These are phyloP conservation scores for Hypoxylon lienhwacheense DNA, from an alignment of 495 filamentous ascomycete species.

Conservation along the genomic window DNA sequence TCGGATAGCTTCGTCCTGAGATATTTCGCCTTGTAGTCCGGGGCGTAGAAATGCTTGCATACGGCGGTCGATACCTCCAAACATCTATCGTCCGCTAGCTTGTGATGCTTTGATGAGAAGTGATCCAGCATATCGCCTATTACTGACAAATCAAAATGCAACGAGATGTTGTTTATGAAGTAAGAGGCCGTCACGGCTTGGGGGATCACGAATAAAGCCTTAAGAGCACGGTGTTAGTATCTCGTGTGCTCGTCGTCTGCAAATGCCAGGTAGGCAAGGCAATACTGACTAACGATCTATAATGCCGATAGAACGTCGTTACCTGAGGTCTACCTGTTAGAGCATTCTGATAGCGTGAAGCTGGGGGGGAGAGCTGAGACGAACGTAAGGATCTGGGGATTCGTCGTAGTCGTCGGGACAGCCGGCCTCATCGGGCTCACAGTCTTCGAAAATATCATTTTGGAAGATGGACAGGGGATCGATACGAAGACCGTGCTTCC, in stretches of 20 bases:
- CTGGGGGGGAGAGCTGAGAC: not conserved
- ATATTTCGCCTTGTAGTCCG: not conserved
- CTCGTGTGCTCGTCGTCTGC: not conserved
- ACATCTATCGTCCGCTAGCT: not conserved
- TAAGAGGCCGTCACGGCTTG: not conserved
- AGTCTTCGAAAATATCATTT: slow-evolving; percentile 5
- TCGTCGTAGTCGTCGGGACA: not conserved
- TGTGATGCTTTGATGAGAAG: slow-evolving; percentile 1
- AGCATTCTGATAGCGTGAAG: not conserved
- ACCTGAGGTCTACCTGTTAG: not conserved
- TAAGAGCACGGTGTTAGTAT: not conserved
- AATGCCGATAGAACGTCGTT: not conserved
- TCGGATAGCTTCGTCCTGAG: not conserved
- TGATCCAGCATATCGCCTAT: slow-evolving; percentile 3
- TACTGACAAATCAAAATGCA: not conserved
- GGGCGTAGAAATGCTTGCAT: not conserved
- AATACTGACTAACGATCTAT: slow-evolving; percentile 14
- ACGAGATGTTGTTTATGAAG: not conserved
- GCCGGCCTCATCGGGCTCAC: slow-evolving; percentile 1
- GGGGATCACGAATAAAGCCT: slow-evolving; percentile 19
- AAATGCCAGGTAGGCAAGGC: too few species aligned
- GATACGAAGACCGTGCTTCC: not conserved
- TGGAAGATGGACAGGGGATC: slow-evolving; percentile 4
- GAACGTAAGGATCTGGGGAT: not conserved
- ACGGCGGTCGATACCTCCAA: not conserved